Evolutionary conservation across 176 grass and related monocot species (phyloP), one percentile per base, ranked within the genome.

Genomic region (Bonia amplexicaulis): DNA sequence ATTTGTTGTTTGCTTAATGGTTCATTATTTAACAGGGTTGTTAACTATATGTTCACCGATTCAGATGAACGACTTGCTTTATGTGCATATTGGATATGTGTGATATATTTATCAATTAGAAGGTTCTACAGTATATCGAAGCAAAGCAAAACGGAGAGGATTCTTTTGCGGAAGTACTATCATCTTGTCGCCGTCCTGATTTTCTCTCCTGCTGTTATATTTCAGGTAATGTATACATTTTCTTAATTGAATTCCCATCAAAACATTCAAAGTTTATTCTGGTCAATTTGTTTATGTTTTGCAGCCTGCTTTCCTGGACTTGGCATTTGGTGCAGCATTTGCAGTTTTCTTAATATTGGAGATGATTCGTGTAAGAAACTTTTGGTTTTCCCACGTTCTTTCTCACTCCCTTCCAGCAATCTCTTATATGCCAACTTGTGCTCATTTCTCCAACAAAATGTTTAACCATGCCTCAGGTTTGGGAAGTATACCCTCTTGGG

Each of bases 321-420:
- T 99, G 80, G 93, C 96, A 84, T 96, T 99, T 93, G 96, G 96
- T 99, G 86, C 84, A 81, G 93, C 96, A 73, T 89, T 99, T 81
- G 92, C 82, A 83, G 90, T 92, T 92, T 99, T 99, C 88, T 88
- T 99, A 86, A 58, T 88, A 83, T 84, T 99, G 79, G 96, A 99
- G 89, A 94, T 99, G 86, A 94, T 99, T 82, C 87, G 93, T 74
- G 93, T 99, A 94, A 85, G 75, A 42, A 61, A 16, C 29, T 75
- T 64, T 78, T 17, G 23, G 15, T 58, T 81, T 80, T 53, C 57
- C 74, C 44, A 26, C 15, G 23, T 64, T 65, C 23, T 85, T 29
- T 33, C 86, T 25, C 25, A 14, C 7, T 54, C 29, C 3, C 48
- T 82, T 84, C 69, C 23, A 82, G 40, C 15, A 54, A 61, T 74